phyloP scores from a whole-genome alignment of 148 eudicot genomes.

The Persicaria tinctoria region DNA sequence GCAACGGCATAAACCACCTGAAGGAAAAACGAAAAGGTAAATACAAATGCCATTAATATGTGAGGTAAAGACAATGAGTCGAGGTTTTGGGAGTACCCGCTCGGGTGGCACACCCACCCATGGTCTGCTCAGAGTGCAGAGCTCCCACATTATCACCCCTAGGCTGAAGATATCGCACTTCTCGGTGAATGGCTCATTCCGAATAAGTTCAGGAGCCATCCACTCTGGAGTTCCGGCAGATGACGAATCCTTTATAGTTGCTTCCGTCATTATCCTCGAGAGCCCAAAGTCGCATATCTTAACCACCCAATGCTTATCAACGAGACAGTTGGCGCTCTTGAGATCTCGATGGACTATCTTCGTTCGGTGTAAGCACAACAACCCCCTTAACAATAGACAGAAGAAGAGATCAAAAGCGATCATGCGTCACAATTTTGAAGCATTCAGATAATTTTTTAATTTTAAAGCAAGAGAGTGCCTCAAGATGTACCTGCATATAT shows the following conservation, averaged over 20 bases:
- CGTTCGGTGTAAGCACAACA: conserved; percentile 97
- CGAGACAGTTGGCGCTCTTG: conserved; percentile 95
- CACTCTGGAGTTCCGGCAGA: conserved; percentile 99
- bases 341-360: conserved; percentile 93
- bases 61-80: background rate
- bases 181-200: conserved; percentile 86
- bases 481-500: conserved; percentile 73
- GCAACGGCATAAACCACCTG: conserved; percentile 92
- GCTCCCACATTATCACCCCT: conserved; percentile 98
- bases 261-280: conserved; percentile 59
- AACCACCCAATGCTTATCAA: conserved; percentile 81
- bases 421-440: background rate
- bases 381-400: conserved; percentile 46
- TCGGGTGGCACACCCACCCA: conserved; percentile 92
- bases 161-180: conserved; percentile 97
- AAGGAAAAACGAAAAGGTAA: conserved; percentile 4
- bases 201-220: conserved; percentile 98
- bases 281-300: conserved; percentile 96
- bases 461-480: too few relatives aligned
- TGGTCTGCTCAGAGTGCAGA: conserved; percentile 74
- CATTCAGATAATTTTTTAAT: too few relatives aligned
- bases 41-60: background rate
- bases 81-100: conserved; percentile 38
- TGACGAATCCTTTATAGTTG: conserved; percentile 48
- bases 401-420: background rate